Evolutionary conservation across 495 filamentous ascomycete species (phyloP), one percentile per base, ranked within the genome.

Genomic region (Penicillium dipodomyicola): DNA sequence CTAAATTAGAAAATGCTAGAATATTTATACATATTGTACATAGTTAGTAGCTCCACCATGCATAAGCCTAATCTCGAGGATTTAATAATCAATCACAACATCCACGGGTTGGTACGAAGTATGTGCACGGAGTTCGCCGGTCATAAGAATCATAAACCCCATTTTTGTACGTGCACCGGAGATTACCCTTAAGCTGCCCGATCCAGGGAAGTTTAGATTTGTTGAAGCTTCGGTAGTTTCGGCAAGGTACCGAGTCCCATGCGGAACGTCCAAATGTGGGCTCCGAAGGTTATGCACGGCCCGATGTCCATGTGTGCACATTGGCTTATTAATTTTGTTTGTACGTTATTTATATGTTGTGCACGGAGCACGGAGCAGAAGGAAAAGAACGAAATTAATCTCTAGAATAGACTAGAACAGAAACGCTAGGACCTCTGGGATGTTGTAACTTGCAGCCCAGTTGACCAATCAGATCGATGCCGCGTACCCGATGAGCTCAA

Each of bases 401-500:
- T 27, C 25, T 22, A 14, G 30, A 33, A 10, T 25, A 27, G 14
- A 15, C 12, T 14, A 27, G 23, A 37, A 37, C 15, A 27, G 23
- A 37, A 37, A 4, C 4, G 32, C 19, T 39, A 17, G 22, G n/a
- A 33, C 11, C 11, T 4, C 12, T 14, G 30, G 30, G 2, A 3
- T 32, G 11, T 32, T 37, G 14, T n/a, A 15, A 37, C 12, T 35
- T 15, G 30, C 2, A 10, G 19, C 39, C 15, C 17, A 19, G 22
- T 17, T 8, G 11, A 29, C 49, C 49, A 51, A 51, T 41, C 49
- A 51, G 10, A 22, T 27, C 23, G 37, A 20, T 52, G 50, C 50
- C 50, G 50, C 6, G 43, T 52, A 52, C 35, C 50, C 50, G 50
- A n/a, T 37, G 32, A 17, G 23, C 39, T 43, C 30, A 17, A 27